Evolutionary conservation across 2,329 filamentous ascomycete species (phyloP), one percentile per base, ranked within the genome.

Genomic region (Trichophaea hybrida): DNA sequence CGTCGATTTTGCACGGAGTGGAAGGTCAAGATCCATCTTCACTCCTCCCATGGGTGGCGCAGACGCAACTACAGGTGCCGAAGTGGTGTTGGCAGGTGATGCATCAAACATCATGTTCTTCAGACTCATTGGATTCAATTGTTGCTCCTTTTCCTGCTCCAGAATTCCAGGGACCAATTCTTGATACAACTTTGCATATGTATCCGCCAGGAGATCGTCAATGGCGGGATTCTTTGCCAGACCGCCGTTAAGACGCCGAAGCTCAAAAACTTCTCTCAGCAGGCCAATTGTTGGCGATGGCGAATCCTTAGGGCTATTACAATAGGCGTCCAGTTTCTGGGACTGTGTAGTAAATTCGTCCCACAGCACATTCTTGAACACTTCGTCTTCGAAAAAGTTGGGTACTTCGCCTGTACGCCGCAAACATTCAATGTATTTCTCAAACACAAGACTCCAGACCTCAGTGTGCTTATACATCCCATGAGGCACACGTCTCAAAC

Each of bases 151-250:
- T 52, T 70, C 70, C 24, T 69, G 67, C 49, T 75, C 75, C 0
- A 79, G 78, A 1, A 88, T 73, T 2, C 75, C 76, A 46, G 79
- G 79, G 1, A 81, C 81, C 53, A 89, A 74, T 34, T 84, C 80
- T 15, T 78, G 77, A 69, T 88, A 93, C 13, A 94, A 75, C 53
- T 82, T 78, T 1, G 87, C 85, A 71, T 95, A 98, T 53, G 86
- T 83, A 72, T 98, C 93, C 24, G 84, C 86, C 65, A 96, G 86
- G n/a, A 97, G 78, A 69, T 98, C 93, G 68, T 98, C 93, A 49
- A 97, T 91, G 7, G 84, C 78, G 0, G 82, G 80, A 0, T 85
- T 80, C 72, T 95, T 96, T 80, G 94, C 93, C 6, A 95, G 77
- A 51, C 84, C 85, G 44, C 84, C 84, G 69, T 98, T 98, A 49